Evolutionary conservation across 1,139 yeast species (phyloP).

Genomic region (Protomyces arabidopsidicola): DNA sequence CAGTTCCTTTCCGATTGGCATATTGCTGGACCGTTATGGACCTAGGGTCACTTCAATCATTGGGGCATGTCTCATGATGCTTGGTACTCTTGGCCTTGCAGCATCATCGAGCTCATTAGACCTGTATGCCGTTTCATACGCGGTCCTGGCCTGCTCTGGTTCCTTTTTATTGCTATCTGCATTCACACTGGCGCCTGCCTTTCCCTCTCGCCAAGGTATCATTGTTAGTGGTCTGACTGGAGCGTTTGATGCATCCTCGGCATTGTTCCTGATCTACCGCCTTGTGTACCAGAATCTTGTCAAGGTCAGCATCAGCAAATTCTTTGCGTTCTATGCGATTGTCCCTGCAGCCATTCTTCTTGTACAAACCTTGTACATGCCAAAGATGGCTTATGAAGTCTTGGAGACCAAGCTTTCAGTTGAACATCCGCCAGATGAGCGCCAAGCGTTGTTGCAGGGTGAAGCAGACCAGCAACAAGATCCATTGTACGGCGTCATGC

Average conservation of each 20-base stretch:
- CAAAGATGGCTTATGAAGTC: slow-evolving; percentile 66
- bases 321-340: slow-evolving; percentile 60
- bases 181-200: slow-evolving; percentile 68
- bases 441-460: background rate
- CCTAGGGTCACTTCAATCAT: slow-evolving; percentile 74
- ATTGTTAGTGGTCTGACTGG: slow-evolving; percentile 45
- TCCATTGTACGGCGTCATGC: slow-evolving; percentile 43
- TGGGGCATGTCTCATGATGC: slow-evolving; percentile 56
- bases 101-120: slow-evolving; percentile 47
- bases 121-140: slow-evolving; percentile 60
- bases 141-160: slow-evolving; percentile 69
- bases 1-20: slow-evolving; percentile 76
- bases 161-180: slow-evolving; percentile 79
- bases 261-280: slow-evolving; percentile 64
- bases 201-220: slow-evolving; percentile 67
- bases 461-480: background rate
- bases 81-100: slow-evolving; percentile 52
- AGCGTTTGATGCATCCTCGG: slow-evolving; percentile 72
- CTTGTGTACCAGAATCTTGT: slow-evolving; percentile 47
- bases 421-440: slow-evolving; percentile 33
- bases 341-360: slow-evolving; percentile 70
- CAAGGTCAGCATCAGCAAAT: slow-evolving; percentile 46
- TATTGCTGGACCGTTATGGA: slow-evolving; percentile 69
- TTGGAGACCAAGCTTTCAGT: slow-evolving; percentile 53
- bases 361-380: slow-evolving; percentile 77